Conservation (phyloP, 2,329 filamentous ascomycete species). For the Fusarium humuli region DNA sequence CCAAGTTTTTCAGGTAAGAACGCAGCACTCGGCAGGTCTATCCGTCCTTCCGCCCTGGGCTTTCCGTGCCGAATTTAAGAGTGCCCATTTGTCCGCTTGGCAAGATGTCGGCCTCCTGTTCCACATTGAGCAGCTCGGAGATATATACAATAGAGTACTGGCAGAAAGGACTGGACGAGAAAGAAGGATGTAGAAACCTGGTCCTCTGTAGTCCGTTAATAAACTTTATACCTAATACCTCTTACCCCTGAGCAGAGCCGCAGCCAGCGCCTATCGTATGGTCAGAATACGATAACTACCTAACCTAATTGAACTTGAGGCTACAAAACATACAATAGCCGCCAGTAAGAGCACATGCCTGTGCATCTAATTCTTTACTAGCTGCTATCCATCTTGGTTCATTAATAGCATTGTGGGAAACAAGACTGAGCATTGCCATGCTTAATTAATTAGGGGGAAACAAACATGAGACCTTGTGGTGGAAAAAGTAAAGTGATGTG, state of each 20-base stretch:
- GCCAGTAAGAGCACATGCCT: constrained; percentile 1
- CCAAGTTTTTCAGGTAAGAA: not conserved
- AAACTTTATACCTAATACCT: constrained; percentile 5
- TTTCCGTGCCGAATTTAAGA: not conserved
- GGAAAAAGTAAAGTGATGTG: not conserved
- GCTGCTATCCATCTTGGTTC: not conserved
- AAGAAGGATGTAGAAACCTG: not conserved
- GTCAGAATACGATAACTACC: constrained; percentile 26
- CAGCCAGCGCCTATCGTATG: constrained; percentile 27
- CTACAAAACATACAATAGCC: constrained; percentile 10
- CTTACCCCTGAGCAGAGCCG: constrained; percentile 41
- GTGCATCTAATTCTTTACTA: not conserved
- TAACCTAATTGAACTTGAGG: not conserved
- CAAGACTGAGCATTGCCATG: not conserved
- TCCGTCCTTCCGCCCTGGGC: constrained; percentile 8
- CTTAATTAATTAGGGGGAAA: not conserved
- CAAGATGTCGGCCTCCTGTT: constrained; percentile 1
- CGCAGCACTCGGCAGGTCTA: constrained; percentile 11
- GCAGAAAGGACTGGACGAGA: not conserved
- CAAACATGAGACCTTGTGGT: not conserved
- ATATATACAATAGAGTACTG: not conserved
- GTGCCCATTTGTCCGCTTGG: constrained; percentile 10
- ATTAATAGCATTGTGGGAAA: not conserved
- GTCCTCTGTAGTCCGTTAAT: constrained; percentile 4
- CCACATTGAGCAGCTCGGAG: constrained; percentile 20